These are phyloP conservation scores for Tephrocybe rancida DNA, from an alignment of 768 basidiomycete genomes.

Conservation along the genomic window DNA sequence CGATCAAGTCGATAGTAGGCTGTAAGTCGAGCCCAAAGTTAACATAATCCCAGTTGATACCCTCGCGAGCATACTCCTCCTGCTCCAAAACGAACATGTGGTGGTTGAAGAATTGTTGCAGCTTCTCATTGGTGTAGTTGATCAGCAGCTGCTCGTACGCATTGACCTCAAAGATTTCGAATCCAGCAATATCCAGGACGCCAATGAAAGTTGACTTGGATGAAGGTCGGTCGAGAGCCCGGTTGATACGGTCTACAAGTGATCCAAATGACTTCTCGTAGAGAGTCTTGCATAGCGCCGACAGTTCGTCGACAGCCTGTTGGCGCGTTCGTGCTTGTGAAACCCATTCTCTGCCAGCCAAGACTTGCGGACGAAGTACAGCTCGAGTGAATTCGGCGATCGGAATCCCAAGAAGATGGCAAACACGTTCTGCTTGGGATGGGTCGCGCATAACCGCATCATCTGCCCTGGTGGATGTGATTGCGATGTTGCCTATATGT, in stretches of 20 bases:
- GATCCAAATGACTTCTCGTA: constrained; percentile 97
- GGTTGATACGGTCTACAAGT: constrained; percentile 94
- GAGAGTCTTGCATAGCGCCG: constrained; percentile 88
- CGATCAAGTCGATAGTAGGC: constrained; percentile 98
- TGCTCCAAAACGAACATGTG: constrained; percentile 99
- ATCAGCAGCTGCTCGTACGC: constrained; percentile 97
- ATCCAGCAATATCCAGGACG: constrained; percentile 98
- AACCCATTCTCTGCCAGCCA: constrained; percentile 97
- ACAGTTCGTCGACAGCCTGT: constrained; percentile 92
- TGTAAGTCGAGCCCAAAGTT: constrained; percentile 98
- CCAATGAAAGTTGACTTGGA: constrained; percentile 95
- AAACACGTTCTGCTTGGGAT: constrained; percentile 86
- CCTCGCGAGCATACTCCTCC: constrained; percentile 95
- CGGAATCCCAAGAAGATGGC: constrained; percentile 89
- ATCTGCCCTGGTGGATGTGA: constrained; percentile 78
- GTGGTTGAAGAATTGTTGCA: constrained; percentile 98
- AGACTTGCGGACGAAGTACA: constrained; percentile 84
- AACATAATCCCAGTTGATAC: constrained; percentile 97
- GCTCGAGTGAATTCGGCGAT: constrained; percentile 87
- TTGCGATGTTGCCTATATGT: constrained; percentile 91
- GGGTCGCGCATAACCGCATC: constrained; percentile 79
- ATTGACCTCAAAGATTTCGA: constrained; percentile 95
- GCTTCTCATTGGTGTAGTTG: constrained; percentile 98
- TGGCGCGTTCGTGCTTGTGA: constrained; percentile 88
- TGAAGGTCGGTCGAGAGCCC: constrained; percentile 89